Evolutionary conservation across 1,284 basidiomycete species (phyloP).

Genomic region (Ceratobasidium sp.): DNA sequence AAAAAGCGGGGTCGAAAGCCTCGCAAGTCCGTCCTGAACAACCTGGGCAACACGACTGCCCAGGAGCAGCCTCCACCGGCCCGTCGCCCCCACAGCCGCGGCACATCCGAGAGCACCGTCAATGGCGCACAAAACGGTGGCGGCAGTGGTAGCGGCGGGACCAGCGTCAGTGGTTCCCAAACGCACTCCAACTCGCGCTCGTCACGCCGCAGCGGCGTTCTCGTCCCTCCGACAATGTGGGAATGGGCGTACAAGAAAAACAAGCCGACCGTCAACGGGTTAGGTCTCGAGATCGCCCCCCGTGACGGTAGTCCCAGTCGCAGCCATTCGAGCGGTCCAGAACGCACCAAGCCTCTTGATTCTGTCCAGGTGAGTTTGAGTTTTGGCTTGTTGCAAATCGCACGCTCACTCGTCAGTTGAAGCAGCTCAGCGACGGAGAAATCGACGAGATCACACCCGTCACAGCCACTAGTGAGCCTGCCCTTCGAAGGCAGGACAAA

Average conservation of each 20-base stretch:
- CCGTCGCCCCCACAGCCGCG: constrained; percentile 38
- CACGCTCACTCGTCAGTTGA: constrained; percentile 5
- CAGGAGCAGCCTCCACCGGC: not conserved
- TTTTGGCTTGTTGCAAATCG: not conserved
- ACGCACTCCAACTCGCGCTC: constrained; percentile 27
- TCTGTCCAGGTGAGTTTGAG: constrained; percentile 10
- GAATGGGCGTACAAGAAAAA: constrained; percentile 41
- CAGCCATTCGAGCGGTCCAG: constrained; percentile 36
- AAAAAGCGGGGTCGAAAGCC: constrained; percentile 12
- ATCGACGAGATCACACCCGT: constrained; percentile 27
- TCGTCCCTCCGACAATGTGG: constrained; percentile 39
- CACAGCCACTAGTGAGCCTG: constrained; percentile 26
- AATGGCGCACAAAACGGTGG: constrained; percentile 36
- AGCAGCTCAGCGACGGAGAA: constrained; percentile 35
- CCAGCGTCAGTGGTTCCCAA: constrained; percentile 30
- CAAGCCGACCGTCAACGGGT: constrained; percentile 12
- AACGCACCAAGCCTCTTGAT: constrained; percentile 13
- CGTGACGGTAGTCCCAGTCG: constrained; percentile 33
- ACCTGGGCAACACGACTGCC: not conserved
- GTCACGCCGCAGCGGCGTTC: constrained; percentile 20
- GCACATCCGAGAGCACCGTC: constrained; percentile 39
- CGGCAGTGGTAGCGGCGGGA: constrained; percentile 35
- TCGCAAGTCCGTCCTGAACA: not conserved
- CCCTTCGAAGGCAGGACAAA: constrained; percentile 28
- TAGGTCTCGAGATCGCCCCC: constrained; percentile 29